phyloP scores from a whole-genome alignment of 768 basidiomycete species.

The Leccinum subgranulosum region DNA sequence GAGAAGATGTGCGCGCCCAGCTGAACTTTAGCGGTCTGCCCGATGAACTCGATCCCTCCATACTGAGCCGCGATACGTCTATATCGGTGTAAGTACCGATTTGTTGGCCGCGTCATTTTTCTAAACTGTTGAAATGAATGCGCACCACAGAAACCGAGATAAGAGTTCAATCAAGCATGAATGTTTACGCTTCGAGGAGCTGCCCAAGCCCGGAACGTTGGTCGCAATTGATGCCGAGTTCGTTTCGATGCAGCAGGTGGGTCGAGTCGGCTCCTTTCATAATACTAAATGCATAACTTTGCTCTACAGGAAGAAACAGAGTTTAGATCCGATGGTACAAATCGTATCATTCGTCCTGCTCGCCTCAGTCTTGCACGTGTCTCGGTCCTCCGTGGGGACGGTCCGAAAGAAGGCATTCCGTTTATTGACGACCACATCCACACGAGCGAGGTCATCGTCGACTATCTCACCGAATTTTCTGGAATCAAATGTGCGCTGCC shows the following conservation, averaged over 20 bases:
- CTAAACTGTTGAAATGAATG: not conserved
- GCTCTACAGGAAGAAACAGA: constrained; percentile 83
- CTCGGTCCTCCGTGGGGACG: constrained; percentile 87
- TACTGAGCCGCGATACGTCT: constrained; percentile 82
- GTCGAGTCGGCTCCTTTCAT: not conserved
- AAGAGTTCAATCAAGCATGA: constrained; percentile 73
- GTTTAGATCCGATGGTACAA: constrained; percentile 90
- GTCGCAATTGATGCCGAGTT: constrained; percentile 98
- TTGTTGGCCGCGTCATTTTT: not conserved
- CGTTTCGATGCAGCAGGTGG: constrained; percentile 91
- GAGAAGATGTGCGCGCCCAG: constrained; percentile 52
- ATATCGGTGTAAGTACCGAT: constrained; percentile 65
- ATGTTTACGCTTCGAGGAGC: constrained; percentile 63
- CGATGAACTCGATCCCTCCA: constrained; percentile 63
- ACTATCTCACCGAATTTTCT: constrained; percentile 96
- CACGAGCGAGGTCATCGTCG: constrained; percentile 91
- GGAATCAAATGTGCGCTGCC: constrained; percentile 80
- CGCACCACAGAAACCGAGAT: constrained; percentile 65
- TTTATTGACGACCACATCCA: constrained; percentile 99
- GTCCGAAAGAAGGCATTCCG: constrained; percentile 74
- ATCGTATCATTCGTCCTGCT: constrained; percentile 87
- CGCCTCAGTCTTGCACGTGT: constrained; percentile 92
- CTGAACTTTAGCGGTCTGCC: constrained; percentile 69
- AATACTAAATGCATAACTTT: not conserved
- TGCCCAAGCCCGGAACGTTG: constrained; percentile 82